Evolutionary conservation across 163 green algal species (phyloP), one percentile per base, ranked within the genome.

Genomic region (Volvox carteri): DNA sequence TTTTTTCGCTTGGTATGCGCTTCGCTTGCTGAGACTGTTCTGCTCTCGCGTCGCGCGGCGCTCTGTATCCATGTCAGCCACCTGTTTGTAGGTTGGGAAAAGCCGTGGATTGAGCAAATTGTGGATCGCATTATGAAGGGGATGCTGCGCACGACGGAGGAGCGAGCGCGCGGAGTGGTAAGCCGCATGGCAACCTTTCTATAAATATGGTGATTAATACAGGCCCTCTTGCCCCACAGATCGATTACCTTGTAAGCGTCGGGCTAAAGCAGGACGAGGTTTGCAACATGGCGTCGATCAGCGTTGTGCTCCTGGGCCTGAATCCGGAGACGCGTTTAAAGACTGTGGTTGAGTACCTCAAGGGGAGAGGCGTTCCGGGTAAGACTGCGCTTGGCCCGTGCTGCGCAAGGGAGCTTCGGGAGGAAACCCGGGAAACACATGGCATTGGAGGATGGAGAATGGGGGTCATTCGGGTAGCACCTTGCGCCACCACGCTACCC

Each of bases 281-380:
- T 33, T 95, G 93, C 92, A 95, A 95, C 92, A 95, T 95, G 93
- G 93, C 93, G 4, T 92, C 75, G 74, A 95, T 95, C 84, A 93
- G 86, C 56, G 92, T 95, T 2, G 92, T 95, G 70, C 88, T 95
- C 90, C 88, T 95, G 88, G 93, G 93, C 33, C 76, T 95, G 12
- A 95, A 95, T 91, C 93, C 93, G 11, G 91, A 95, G 37, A 95
- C 91, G 6, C 87, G 92, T 1, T 54, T 95, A 9, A 91, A 84
- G 73, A 30, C 88, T 5, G 90, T 94, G n/a, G 84, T 94, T 6
- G 88, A 92, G 12, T 95, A 95, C 90, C 75, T 95, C 21, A 91
- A 94, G 88, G 28, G 76, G 46, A 88, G 93, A 41, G 93, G 93
- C 28, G 88, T 95, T 78, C 86, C 92, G 54, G 88, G 84, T 92